Evolutionary conservation across 768 basidiomycete species (phyloP), one percentile per base, ranked within the genome.

Genomic region (Cystofilobasidium bisporidii): DNA sequence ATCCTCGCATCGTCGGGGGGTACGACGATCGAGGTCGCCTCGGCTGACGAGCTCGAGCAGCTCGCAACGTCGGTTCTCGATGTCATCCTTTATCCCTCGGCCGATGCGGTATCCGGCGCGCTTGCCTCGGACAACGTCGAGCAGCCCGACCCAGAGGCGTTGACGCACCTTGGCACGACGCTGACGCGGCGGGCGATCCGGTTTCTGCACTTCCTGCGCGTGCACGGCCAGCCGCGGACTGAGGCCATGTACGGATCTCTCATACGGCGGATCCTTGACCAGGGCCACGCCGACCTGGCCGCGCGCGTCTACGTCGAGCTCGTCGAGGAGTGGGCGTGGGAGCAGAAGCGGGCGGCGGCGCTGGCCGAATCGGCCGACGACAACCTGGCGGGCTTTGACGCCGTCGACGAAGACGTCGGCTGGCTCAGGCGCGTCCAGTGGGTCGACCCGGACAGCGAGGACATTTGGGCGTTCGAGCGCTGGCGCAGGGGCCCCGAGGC

Each of bases 251-350:
- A 77, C 66, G 56, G 63, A 1, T 24, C 61, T 15, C 32, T 75
- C 43, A 70, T 75, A 32, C 40, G 62, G 26, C 70, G 66, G 48
- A 73, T 71, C 40, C 57, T 75, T 17, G 64, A 62, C n/a, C 71
- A 73, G 30, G 65, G 70, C 8, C 59, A 66, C 40, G 70, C 69
- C 1, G 75, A 76, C 50, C 53, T 70, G 6, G 77, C 77, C 1
- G 75, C 77, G 0, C 70, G 72, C 59, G 71, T 78, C 0, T 77
- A 71, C 60, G 76, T 74, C n/a, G 77, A 74, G 38, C 59, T 75
- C 64, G 75, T 78, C 26, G 76, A 78, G 61, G 77, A 78, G 66
- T 78, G 77, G 77, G 76, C 41, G 68, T 77, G 33, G 76, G 75
- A 40, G 72, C 74, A 56, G 74, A 72, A 10, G 75, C 73, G 18